A percentile compares a stretch with the other conserved stretches of the same genome.
Conservation (phyloP, 306 rosid genomes). For the Astragalus membranaceus region DNA sequence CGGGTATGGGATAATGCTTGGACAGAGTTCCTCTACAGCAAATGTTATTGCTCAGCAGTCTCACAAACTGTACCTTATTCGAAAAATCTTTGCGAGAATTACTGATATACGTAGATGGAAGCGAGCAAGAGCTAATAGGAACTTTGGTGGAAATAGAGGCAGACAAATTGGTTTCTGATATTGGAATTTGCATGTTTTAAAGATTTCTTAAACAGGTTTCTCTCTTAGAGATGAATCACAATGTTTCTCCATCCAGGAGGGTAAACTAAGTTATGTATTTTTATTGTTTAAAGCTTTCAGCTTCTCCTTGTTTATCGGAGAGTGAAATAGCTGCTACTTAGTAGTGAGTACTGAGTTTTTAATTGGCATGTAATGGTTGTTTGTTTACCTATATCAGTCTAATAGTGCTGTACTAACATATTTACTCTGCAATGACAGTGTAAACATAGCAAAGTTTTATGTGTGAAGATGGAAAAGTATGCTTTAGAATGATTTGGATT, state of each 20-base stretch:
- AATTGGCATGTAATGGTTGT: background rate
- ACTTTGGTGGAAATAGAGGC: slow-evolving; percentile 38
- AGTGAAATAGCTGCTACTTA: background rate
- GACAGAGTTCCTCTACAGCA: slow-evolving; percentile 69
- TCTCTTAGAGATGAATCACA: slow-evolving; percentile 51
- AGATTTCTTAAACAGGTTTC: slow-evolving; percentile 25
- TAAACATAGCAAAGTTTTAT: background rate
- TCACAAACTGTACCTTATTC: slow-evolving; percentile 45
- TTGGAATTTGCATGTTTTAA: background rate
- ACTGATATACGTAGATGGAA: slow-evolving; percentile 45
- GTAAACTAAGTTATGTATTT: slow-evolving; percentile 19
- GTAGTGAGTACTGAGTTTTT: background rate
- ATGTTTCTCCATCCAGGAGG: slow-evolving; percentile 46
- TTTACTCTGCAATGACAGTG: no score
- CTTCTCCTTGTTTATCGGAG: background rate
- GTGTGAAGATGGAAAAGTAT: background rate
- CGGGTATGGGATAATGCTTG: slow-evolving; percentile 67
- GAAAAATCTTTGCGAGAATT: slow-evolving; percentile 41
- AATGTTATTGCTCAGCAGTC: slow-evolving; percentile 66
- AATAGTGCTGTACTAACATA: background rate
- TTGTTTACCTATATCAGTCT: background rate
- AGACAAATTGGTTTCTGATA: slow-evolving; percentile 42
- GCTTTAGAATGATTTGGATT: no score
- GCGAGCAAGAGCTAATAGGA: slow-evolving; percentile 38
- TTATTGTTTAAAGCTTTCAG: background rate